A percentile compares a stretch with the other conserved stretches of the same genome.
These are phyloP conservation scores for Trichoderma asperellum DNA, from an alignment of 2,329 filamentous ascomycete species.

Conservation along the genomic window DNA sequence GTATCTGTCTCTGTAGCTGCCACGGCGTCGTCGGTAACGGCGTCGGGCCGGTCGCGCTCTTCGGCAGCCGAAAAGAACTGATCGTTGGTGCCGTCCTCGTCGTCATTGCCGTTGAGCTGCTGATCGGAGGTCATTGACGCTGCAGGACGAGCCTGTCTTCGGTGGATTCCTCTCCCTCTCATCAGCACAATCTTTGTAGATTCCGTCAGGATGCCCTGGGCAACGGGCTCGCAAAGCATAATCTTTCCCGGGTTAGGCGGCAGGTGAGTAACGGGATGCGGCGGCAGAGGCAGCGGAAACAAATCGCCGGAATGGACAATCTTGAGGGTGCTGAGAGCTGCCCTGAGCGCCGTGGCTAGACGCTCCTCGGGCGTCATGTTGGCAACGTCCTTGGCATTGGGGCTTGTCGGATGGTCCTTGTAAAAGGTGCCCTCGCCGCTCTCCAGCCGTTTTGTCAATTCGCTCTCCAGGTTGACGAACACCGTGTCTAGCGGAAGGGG, in stretches of 20 bases:
- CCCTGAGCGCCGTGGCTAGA: constrained; percentile 69
- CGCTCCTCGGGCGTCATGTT: constrained; percentile 56
- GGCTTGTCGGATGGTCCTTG: constrained; percentile 56
- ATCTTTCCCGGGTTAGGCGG: constrained; percentile 84
- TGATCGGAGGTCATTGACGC: constrained; percentile 49
- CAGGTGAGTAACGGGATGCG: constrained; percentile 85
- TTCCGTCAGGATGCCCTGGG: constrained; percentile 78
- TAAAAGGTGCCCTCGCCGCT: constrained; percentile 84
- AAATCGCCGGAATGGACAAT: constrained; percentile 85
- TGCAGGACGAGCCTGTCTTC: constrained; percentile 55
- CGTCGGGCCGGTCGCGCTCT: constrained; percentile 67
- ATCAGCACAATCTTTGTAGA: constrained; percentile 84
- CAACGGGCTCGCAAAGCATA: constrained; percentile 90
- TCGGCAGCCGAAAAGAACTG: constrained; percentile 92
- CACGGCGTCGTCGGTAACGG: constrained; percentile 61
- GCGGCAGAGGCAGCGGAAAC: constrained; percentile 73
- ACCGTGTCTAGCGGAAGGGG: constrained; percentile 82
- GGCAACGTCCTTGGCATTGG: constrained; percentile 44
- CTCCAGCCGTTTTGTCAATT: constrained; percentile 77
- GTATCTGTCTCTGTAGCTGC: constrained; percentile 65
- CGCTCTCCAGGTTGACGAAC: constrained; percentile 82
- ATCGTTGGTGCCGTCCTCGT: constrained; percentile 84
- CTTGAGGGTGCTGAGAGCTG: constrained; percentile 71
- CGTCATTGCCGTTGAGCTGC: constrained; percentile 57
- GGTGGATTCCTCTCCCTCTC: constrained; percentile 57